Percentiles rank a stretch among this genome's conserved stretches.
Evolutionary conservation across 2,329 filamentous ascomycete species (phyloP).

Genomic region (Diplodia seriata): DNA sequence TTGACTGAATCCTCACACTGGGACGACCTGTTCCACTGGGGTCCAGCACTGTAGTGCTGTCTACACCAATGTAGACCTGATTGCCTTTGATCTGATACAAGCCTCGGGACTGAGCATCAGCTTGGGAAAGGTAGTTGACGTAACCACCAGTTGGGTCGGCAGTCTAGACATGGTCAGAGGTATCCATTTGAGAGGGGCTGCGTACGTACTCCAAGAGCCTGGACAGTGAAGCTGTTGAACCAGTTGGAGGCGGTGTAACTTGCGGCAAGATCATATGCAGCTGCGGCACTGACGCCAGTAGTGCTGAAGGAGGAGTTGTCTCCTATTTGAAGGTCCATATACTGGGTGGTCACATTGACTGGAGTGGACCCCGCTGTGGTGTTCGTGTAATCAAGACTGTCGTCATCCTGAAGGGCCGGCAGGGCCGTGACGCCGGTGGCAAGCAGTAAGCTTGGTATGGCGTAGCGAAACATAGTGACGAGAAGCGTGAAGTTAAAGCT

Average conservation of each 20-base stretch:
- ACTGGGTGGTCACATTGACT: slow-evolving; percentile 5
- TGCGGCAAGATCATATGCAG: slow-evolving; percentile 43
- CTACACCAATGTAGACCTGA: slow-evolving; percentile 51
- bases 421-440: slow-evolving; percentile 10
- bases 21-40: slow-evolving; percentile 46
- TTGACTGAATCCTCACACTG: slow-evolving; percentile 48
- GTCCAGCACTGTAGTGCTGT: slow-evolving; percentile 42
- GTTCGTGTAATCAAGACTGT: slow-evolving; percentile 14
- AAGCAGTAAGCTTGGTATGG: slow-evolving; percentile 20
- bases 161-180: slow-evolving; percentile 37
- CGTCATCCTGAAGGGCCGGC: slow-evolving; percentile 12
- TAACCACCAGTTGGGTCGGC: slow-evolving; percentile 48
- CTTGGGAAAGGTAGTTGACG: slow-evolving; percentile 47
- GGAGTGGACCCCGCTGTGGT: slow-evolving; percentile 23
- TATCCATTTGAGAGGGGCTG: not conserved
- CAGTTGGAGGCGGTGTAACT: slow-evolving; percentile 50
- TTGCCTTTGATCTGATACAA: slow-evolving; percentile 44
- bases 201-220: slow-evolving; percentile 37
- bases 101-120: slow-evolving; percentile 44
- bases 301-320: not conserved
- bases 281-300: slow-evolving; percentile 28
- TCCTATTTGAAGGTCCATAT: slow-evolving; percentile 13
- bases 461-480: slow-evolving; percentile 20
- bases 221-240: slow-evolving; percentile 47
- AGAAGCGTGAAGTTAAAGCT: not conserved